phyloP scores from a whole-genome alignment of 2,329 filamentous ascomycete genomes.

The Gnomoniopsis smithogilvyi region DNA sequence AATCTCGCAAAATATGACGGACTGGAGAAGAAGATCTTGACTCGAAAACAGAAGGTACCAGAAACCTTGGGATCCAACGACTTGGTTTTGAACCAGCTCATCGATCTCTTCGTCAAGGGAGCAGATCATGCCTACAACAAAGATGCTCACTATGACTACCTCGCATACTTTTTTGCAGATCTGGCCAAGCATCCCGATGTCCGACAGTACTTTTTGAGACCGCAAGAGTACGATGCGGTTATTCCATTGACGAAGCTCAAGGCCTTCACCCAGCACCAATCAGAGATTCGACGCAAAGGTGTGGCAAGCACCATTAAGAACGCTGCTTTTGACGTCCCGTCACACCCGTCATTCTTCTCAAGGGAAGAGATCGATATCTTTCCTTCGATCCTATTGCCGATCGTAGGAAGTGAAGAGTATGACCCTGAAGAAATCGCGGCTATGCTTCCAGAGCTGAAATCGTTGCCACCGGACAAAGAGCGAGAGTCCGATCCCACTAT shows the following conservation, averaged over 20 bases:
- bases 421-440: conserved; percentile 78
- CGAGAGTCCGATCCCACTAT: conserved; percentile 75
- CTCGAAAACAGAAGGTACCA: conserved; percentile 65
- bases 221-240: conserved; percentile 74
- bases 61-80: conserved; percentile 69
- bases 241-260: conserved; percentile 90
- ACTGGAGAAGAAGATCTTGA: conserved; percentile 66
- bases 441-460: conserved; percentile 88
- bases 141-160: conserved; percentile 83
- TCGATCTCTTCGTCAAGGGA: conserved; percentile 95
- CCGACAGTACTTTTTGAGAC: conserved; percentile 69
- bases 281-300: conserved; percentile 80
- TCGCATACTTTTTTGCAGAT: conserved; percentile 92
- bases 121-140: conserved; percentile 80
- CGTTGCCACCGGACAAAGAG: conserved; percentile 85
- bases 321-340: conserved; percentile 74
- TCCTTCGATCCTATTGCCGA: conserved; percentile 83
- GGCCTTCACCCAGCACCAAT: conserved; percentile 90
- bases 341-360: conserved; percentile 68
- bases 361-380: conserved; percentile 75
- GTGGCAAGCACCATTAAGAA: conserved; percentile 98
- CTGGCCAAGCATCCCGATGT: conserved; percentile 77
- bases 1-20: conserved; percentile 82
- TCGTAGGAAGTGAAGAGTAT: conserved; percentile 86
- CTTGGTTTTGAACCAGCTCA: conserved; percentile 79